A percentile compares a stretch with the other conserved stretches of the same genome.
Evolutionary conservation across 2,329 filamentous ascomycete genomes (phyloP).

Genomic region (Ploettnerulaceae sp.): DNA sequence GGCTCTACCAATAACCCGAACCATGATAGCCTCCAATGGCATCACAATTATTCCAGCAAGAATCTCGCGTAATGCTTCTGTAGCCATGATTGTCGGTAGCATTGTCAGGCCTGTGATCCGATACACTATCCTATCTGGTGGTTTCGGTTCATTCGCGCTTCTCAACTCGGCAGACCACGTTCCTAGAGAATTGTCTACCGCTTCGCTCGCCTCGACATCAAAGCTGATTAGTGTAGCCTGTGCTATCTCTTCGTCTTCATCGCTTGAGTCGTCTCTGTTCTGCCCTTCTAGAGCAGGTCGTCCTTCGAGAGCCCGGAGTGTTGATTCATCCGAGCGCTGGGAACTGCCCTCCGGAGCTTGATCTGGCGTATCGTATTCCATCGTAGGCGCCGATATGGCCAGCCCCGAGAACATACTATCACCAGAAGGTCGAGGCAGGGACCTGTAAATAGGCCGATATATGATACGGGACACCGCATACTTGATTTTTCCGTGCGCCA

Average conservation of each 20-base stretch:
- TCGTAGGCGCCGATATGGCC: slow-evolving; percentile 14
- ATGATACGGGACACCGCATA: slow-evolving; percentile 22
- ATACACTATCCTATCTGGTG: slow-evolving; percentile 25
- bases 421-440: slow-evolving; percentile 30
- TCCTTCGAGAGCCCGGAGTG: slow-evolving; percentile 32
- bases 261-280: slow-evolving; percentile 26
- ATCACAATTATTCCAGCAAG: slow-evolving; percentile 26
- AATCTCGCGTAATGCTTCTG: slow-evolving; percentile 31
- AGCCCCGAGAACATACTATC: slow-evolving; percentile 28
- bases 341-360: slow-evolving; percentile 8
- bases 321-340: slow-evolving; percentile 26
- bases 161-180: slow-evolving; percentile 35
- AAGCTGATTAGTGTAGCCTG: slow-evolving; percentile 34
- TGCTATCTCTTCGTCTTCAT: slow-evolving; percentile 30
- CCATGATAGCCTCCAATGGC: slow-evolving; percentile 32
- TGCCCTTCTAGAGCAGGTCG: slow-evolving; percentile 19
- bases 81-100: slow-evolving; percentile 32
- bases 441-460: slow-evolving; percentile 30
- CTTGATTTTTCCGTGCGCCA: slow-evolving; percentile 25
- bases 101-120: slow-evolving; percentile 33
- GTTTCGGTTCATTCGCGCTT: slow-evolving; percentile 31
- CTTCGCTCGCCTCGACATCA: slow-evolving; percentile 32
- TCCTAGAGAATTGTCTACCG: slow-evolving; percentile 21
- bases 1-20: slow-evolving; percentile 29
- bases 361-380: slow-evolving; percentile 27